A percentile compares a stretch with the other conserved stretches of the same genome.
Conservation (phyloP, 257 asterid species). For the Przewalskia tangutica region DNA sequence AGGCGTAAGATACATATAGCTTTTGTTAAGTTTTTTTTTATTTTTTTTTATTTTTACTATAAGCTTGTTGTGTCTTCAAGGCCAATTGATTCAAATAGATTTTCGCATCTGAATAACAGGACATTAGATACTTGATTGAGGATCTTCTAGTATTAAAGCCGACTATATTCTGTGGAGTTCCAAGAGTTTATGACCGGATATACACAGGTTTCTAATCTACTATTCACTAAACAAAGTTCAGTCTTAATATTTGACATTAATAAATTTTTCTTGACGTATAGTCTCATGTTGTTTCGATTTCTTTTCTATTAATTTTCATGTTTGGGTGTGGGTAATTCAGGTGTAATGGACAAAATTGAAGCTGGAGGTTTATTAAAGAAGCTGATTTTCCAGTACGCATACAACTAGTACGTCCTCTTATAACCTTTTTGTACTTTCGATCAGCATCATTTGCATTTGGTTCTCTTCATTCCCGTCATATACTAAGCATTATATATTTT, state of each 20-base stretch:
- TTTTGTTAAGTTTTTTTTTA: not conserved
- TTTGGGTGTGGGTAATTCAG: conserved; percentile 26
- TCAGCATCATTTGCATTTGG: not conserved
- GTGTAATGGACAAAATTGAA: conserved; percentile 55
- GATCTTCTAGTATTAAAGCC: conserved; percentile 82
- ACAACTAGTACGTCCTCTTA: conserved; percentile 50
- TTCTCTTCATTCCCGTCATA: not conserved
- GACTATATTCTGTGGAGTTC: conserved; percentile 86
- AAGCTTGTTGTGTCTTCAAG: not conserved
- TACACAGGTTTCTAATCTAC: conserved; percentile 44
- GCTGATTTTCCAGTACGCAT: conserved; percentile 62
- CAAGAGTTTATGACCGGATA: conserved; percentile 77
- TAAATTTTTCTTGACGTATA: not conserved
- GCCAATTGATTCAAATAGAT: not conserved
- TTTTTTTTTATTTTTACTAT: not conserved
- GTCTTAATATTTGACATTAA: not conserved
- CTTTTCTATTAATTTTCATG: not conserved
- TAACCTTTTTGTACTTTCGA: not conserved
- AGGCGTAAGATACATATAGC: conserved; percentile 45
- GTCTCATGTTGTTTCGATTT: not conserved
- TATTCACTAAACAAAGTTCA: not conserved
- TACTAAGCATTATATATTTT: not conserved
- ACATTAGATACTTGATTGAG: conserved; percentile 68
- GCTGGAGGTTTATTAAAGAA: conserved; percentile 71
- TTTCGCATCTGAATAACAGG: conserved; percentile 37